Conservation (phyloP, 2,329 filamentous ascomycete species). For the Cryphonectria carpinicola region DNA sequence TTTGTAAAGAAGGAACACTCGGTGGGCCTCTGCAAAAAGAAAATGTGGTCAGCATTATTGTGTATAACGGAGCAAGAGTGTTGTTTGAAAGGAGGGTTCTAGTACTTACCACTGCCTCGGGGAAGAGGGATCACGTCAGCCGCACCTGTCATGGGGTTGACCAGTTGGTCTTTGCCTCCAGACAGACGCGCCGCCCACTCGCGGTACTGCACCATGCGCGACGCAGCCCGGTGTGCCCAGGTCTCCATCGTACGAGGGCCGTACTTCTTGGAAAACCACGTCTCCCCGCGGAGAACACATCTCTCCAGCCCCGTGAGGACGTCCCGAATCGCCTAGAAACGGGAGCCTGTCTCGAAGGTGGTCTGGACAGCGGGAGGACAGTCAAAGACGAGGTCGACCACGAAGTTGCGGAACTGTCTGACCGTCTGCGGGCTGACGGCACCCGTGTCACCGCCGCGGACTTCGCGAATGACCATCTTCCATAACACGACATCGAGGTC, state of each 20-base stretch:
- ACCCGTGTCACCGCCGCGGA: not conserved
- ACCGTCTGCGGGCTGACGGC: not conserved
- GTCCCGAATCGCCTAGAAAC: constrained; percentile 1
- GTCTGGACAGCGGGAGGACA: not conserved
- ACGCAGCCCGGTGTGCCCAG: not conserved
- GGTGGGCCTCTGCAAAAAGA: not conserved
- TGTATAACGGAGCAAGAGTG: not conserved
- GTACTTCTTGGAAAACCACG: constrained; percentile 1
- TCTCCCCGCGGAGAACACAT: not conserved
- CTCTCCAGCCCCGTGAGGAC: not conserved
- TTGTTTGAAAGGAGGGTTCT: not conserved
- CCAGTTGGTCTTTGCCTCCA: not conserved
- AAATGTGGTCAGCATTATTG: not conserved
- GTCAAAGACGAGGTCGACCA: not conserved
- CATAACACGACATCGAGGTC: not conserved
- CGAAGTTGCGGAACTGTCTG: not conserved
- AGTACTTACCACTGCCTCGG: not conserved
- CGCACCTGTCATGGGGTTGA: not conserved
- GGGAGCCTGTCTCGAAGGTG: not conserved
- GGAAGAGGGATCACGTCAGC: not conserved
- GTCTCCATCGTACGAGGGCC: not conserved
- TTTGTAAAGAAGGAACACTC: not conserved
- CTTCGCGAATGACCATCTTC: not conserved
- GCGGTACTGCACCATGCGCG: not conserved
- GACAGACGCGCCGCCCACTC: not conserved